Base-by-base conservation (phyloP, 2,329 filamentous ascomycete genomes). In the Orbilia blumenaviensis region DNA sequence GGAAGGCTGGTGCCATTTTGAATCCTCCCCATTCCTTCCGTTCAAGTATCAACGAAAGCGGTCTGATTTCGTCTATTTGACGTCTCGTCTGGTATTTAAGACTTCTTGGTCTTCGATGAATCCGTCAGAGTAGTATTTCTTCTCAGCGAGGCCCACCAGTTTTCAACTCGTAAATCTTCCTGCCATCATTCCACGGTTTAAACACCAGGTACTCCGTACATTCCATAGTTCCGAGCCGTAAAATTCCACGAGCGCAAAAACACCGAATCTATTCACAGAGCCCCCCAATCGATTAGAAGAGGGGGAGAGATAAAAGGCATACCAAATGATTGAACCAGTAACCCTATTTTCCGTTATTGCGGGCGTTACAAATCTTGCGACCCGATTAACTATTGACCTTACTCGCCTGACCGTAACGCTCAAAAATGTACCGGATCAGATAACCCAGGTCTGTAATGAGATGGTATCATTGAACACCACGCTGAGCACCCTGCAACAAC, bases 401-500 rank as follows among this genome's bases (percentile, higher is more conserved):
- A 76, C 72, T 23, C 72, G 72, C 23, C 64, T 76, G 41, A 76
- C 64, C 27, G 72, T 76, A 34, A 66, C 64, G 21, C 72, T 76
- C 23, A 69, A 50, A 76, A 76, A 76, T 76, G 72, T 76, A 44
- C 72, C 72, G 64, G 72, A 76, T 69, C 72, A 76, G 64, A 76
- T 76, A 76, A 69, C 72, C 34, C 72, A 76, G 60, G 72, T 76
- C 34, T 76, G 72, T 36, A 76, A 69, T 76, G 72, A 76, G 72
- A 69, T 69, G 64, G 72, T 76, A 76, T 41, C 72, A 14, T 66
- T 76, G 60, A 69, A 76, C 27, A 50, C 64, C 41, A 76, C 72
- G 23, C 72, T 76, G 14, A 58, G 29, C 29, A 76, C 72, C 21
- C 58, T 76, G 29, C 72, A 76, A 41, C 72, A 76, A 66, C 44